Base-by-base conservation (phyloP, 371 early-diverging fungal genomes). In the Nematocida ausubeli region DNA sequence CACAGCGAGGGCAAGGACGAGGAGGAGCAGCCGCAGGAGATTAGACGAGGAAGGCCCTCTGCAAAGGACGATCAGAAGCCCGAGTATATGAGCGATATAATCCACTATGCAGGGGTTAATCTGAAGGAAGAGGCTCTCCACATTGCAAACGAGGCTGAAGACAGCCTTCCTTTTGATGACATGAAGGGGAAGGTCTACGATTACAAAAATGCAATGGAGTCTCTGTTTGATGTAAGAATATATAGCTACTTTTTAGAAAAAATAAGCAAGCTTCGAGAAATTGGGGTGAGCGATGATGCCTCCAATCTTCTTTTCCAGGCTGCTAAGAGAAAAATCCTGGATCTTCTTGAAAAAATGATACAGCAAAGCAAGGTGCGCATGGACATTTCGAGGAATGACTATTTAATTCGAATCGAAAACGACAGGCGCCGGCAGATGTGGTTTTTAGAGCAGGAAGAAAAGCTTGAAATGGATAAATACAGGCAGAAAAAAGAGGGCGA, bases 71-170 rank as follows among this genome's bases (percentile, higher is more conserved):
- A 85, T 24, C 82, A 84, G 50, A 87, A 87, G 57, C 81, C 85
- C 35, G 87, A 87, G 51, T 69, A 83, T 67, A 80, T 87, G 28
- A 81, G 83, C 34, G 87, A 87, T 79, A 84, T 87, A 30, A 84
- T 87, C 5, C 84, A 87, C 40, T 87, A 87, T 63, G 80, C 83
- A 14, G 85, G 85, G 47, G 81, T 87, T 0, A 84, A 87, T 70
- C 64, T 87, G 14, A 87, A 86, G 75, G 83, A 85, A 68, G 87
- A 87, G 64, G 82, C 82, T 28, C 81, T 84, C 30, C 80, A 82
- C 16, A 83, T 87, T 40, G 80, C 70, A 40, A 67, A 71, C n/a
- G 79, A 79, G 34, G 65, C 60, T 24, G 70, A 69, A 34, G 70
- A 35, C 6, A 58, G 54, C 3, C 72, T 78, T 37, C 83, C 82